A percentile compares a stretch with the other conserved stretches of the same genome.
Conservation (phyloP, 371 early-diverging fungal genomes). For the Apophysomyces ossiformis region DNA sequence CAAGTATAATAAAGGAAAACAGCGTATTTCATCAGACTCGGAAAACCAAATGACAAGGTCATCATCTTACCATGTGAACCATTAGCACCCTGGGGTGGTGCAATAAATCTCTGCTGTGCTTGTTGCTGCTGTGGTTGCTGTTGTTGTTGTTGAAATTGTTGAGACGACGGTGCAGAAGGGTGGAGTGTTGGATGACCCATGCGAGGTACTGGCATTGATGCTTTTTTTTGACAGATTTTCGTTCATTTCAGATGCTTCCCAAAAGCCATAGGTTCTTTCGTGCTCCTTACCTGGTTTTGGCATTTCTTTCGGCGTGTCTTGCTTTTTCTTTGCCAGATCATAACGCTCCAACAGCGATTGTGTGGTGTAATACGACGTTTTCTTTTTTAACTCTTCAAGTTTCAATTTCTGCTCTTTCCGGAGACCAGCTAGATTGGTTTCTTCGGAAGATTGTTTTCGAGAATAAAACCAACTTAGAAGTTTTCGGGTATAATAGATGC, state of each 20-base stretch:
- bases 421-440: conserved; percentile 45
- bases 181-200: background rate
- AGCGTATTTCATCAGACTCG: no score
- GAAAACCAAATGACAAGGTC: background rate
- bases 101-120: background rate
- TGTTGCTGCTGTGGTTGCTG: conserved; percentile 20
- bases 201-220: conserved; percentile 18
- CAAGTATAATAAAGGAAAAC: conserved; percentile 12
- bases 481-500: conserved; percentile 51
- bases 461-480: conserved; percentile 56
- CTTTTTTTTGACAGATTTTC: conserved; percentile 7
- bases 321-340: conserved; percentile 53
- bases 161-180: conserved; percentile 3
- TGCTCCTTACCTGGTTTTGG: conserved; percentile 18
- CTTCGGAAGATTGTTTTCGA: conserved; percentile 59
- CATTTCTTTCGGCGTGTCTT: conserved; percentile 15
- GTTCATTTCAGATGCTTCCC: background rate
- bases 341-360: conserved; percentile 89
- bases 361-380: conserved; percentile 82
- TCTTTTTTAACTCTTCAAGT: conserved; percentile 86
- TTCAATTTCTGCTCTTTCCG: conserved; percentile 60
- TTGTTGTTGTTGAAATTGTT: conserved; percentile 10
- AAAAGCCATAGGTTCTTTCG: background rate
- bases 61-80: conserved; percentile 12
- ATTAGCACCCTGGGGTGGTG: background rate